A percentile compares a stretch with the other conserved stretches of the same genome.
These are phyloP conservation scores for Fusarium concolor DNA, from an alignment of 2,329 filamentous ascomycete species.

Conservation along the genomic window DNA sequence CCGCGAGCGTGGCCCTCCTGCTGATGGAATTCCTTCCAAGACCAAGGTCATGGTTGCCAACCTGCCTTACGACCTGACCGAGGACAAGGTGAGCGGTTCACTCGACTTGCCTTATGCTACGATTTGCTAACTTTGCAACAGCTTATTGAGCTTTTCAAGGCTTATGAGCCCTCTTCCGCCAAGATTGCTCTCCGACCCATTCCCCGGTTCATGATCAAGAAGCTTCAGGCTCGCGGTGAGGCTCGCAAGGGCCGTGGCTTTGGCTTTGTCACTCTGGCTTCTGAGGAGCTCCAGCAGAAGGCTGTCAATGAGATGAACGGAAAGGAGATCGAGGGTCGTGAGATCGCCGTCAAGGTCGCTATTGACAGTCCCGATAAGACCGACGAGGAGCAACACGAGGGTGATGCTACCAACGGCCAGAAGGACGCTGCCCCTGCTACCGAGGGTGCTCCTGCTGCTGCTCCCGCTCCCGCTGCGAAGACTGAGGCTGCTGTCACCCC, in stretches of 20 bases:
- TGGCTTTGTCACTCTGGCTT: constrained; percentile 95
- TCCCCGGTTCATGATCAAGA: constrained; percentile 99
- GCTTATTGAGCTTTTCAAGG: constrained; percentile 97
- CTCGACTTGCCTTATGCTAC: background rate
- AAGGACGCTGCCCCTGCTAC: constrained; percentile 49
- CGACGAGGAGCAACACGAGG: constrained; percentile 76
- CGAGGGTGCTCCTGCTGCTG: constrained; percentile 41
- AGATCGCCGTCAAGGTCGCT: constrained; percentile 99
- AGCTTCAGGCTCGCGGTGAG: constrained; percentile 97
- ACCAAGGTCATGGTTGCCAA: constrained; percentile 99
- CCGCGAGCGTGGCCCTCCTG: constrained; percentile 90
- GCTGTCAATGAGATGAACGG: constrained; percentile 98
- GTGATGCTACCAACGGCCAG: constrained; percentile 59
- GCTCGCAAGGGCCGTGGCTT: constrained; percentile 99
- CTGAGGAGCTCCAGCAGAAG: constrained; percentile 97
- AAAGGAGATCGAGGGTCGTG: constrained; percentile 98
- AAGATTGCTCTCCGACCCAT: constrained; percentile 99
- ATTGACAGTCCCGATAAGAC: constrained; percentile 99
- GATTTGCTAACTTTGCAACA: constrained; percentile 55
- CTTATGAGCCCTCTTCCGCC: constrained; percentile 91
- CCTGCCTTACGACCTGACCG: constrained; percentile 96
- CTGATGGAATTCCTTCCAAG: constrained; percentile 98
- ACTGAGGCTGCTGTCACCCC: constrained; percentile 36
- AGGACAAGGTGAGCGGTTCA: constrained; percentile 81
- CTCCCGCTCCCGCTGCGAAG: constrained; percentile 40